Evolutionary conservation across 2,329 filamentous ascomycete species (phyloP).

Genomic region (Orbilia blumenaviensis): DNA sequence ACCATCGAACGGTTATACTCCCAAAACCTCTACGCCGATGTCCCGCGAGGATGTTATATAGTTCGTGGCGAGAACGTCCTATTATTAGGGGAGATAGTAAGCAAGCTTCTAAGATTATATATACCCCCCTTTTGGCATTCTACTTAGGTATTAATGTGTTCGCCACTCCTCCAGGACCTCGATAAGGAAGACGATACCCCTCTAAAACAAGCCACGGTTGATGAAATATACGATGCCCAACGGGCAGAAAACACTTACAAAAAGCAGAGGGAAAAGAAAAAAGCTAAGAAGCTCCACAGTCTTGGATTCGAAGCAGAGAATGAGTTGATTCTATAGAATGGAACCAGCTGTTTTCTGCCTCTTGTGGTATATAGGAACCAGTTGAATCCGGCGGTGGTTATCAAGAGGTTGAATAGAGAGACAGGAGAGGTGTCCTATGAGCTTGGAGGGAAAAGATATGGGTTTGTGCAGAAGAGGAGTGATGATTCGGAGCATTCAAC

Average conservation of each 20-base stretch:
- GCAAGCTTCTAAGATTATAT: neutral
- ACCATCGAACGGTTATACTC: constrained; percentile 89
- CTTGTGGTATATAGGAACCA: constrained; percentile 32
- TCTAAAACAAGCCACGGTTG: constrained; percentile 66
- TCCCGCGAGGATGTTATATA: constrained; percentile 85
- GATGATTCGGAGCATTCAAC: constrained; percentile 4
- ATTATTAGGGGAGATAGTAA: constrained; percentile 82
- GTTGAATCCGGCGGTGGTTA: constrained; percentile 13
- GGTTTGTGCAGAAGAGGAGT: neutral
- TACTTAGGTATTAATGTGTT: neutral
- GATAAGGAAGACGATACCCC: constrained; percentile 93
- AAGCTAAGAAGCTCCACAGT: constrained; percentile 74
- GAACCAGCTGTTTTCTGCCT: constrained; percentile 27
- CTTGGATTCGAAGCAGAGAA: constrained; percentile 91
- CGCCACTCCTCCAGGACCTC: constrained; percentile 68
- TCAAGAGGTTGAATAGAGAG: constrained; percentile 1
- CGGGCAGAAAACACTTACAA: constrained; percentile 75
- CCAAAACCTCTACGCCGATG: constrained; percentile 79
- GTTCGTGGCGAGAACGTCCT: constrained; percentile 97
- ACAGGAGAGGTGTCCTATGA: constrained; percentile 14
- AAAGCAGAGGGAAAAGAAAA: constrained; percentile 76
- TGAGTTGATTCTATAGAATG: constrained; percentile 55
- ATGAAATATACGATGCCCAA: constrained; percentile 76
- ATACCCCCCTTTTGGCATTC: neutral
- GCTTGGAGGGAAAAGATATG: neutral